A percentile compares a stretch with the other conserved stretches of the same genome.
These are phyloP conservation scores for Salix arbutifolia DNA, from an alignment of 345 rosid genomes.

Conservation along the genomic window DNA sequence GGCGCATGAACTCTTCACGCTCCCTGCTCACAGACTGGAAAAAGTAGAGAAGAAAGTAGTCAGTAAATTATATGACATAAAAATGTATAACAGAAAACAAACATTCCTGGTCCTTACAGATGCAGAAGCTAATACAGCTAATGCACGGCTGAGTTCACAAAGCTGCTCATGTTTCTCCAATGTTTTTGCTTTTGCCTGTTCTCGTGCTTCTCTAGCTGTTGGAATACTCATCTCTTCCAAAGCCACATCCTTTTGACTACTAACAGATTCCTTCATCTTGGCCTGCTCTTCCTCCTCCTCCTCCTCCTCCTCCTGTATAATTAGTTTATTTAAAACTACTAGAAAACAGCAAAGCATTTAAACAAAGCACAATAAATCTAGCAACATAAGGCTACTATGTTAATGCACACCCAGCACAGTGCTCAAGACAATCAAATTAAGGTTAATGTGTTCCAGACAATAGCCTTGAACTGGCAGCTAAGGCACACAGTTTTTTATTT, in stretches of 20 bases:
- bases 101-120: conserved; percentile 53
- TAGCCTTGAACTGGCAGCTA: neutral
- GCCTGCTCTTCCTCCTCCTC: conserved; percentile 70
- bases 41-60: conserved; percentile 17
- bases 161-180: conserved; percentile 91
- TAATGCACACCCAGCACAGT: neutral
- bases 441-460: neutral
- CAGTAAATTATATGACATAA: conserved; percentile 7
- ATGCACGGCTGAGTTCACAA: conserved; percentile 94
- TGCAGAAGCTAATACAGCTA: conserved; percentile 95
- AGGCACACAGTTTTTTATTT: neutral
- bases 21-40: conserved; percentile 90
- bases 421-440: neutral
- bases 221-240: conserved; percentile 70
- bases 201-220: conserved; percentile 69
- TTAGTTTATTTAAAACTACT: conserved; percentile 7
- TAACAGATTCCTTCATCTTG: conserved; percentile 65
- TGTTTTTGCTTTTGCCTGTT: conserved; percentile 75
- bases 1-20: conserved; percentile 86
- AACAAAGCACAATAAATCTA: neutral
- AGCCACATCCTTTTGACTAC: conserved; percentile 66
- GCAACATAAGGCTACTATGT: neutral
- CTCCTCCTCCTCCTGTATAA: conserved; percentile 77
- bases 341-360: conserved; percentile 4
- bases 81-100: neutral